phyloP scores from a whole-genome alignment of 2,329 filamentous ascomycete species.

The Periconia digitata region DNA sequence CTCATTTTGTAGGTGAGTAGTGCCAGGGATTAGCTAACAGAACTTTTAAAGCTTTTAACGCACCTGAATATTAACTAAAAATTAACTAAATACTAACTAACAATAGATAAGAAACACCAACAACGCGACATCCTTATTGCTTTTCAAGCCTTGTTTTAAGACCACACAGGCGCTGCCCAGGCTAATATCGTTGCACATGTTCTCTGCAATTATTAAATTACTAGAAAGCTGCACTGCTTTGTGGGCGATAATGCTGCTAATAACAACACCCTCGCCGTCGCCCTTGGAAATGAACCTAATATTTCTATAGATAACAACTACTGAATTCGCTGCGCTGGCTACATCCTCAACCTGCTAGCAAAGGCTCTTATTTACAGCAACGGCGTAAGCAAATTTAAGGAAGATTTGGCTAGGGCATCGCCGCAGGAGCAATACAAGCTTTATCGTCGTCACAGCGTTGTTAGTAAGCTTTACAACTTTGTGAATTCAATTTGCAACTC shows the following conservation, averaged over 20 bases:
- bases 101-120: neutral
- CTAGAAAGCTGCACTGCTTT: slow-evolving; percentile 1
- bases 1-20: slow-evolving; percentile 3
- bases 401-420: neutral
- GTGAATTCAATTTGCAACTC: slow-evolving; percentile 1
- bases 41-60: too few species aligned
- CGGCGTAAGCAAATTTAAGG: slow-evolving; percentile 4
- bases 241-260: neutral
- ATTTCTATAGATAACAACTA: neutral
- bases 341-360: slow-evolving; percentile 3
- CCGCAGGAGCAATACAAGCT: neutral
- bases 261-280: neutral
- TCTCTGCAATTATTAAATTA: neutral
- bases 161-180: neutral
- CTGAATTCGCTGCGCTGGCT: neutral
- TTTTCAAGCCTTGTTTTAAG: slow-evolving; percentile 1
- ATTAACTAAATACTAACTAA: neutral
- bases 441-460: neutral
- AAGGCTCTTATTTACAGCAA: slow-evolving; percentile 5
- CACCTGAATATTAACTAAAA: slow-evolving; percentile 1
- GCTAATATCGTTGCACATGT: slow-evolving; percentile 1
- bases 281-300: neutral
- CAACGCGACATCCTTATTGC: slow-evolving; percentile 1
- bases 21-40: too few species aligned
- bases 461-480: slow-evolving; percentile 5